Conservation (phyloP, 805 yeast genomes). For the Metschnikowia corniflorae region DNA sequence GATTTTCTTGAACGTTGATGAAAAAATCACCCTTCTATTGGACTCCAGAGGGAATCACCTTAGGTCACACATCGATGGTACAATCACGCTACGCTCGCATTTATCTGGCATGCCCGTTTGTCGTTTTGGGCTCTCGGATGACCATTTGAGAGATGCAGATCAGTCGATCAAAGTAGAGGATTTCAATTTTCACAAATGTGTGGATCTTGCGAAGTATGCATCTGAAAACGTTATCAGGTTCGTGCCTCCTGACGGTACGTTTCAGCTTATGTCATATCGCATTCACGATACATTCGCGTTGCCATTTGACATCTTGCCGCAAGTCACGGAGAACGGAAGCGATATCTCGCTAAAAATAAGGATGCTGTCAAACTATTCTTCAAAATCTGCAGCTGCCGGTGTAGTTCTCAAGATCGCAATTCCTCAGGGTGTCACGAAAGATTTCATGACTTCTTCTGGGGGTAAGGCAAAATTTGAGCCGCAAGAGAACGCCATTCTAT, state of each 20-base stretch:
- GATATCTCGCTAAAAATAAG: conserved; percentile 55
- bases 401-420: conserved; percentile 66
- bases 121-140: conserved; percentile 71
- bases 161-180: conserved; percentile 59
- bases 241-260: conserved; percentile 84
- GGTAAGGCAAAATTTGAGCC: conserved; percentile 72
- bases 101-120: conserved; percentile 83
- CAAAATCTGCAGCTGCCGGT: conserved; percentile 58
- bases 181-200: conserved; percentile 85
- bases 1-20: conserved; percentile 71
- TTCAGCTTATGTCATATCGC: conserved; percentile 74
- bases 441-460: conserved; percentile 37
- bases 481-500: conserved; percentile 58
- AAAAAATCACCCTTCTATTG: conserved; percentile 67
- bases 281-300: conserved; percentile 48
- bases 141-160: conserved; percentile 20
- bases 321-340: conserved; percentile 43
- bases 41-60: conserved; percentile 61
- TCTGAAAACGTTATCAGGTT: conserved; percentile 62
- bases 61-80: conserved; percentile 73
- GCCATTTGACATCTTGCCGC: conserved; percentile 68
- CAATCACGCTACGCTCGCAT: conserved; percentile 64
- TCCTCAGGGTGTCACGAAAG: conserved; percentile 42
- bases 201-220: conserved; percentile 66
- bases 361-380: conserved; percentile 58